phyloP scores from a whole-genome alignment of 2,329 filamentous ascomycete genomes.

The Alternaria tenuissima region DNA sequence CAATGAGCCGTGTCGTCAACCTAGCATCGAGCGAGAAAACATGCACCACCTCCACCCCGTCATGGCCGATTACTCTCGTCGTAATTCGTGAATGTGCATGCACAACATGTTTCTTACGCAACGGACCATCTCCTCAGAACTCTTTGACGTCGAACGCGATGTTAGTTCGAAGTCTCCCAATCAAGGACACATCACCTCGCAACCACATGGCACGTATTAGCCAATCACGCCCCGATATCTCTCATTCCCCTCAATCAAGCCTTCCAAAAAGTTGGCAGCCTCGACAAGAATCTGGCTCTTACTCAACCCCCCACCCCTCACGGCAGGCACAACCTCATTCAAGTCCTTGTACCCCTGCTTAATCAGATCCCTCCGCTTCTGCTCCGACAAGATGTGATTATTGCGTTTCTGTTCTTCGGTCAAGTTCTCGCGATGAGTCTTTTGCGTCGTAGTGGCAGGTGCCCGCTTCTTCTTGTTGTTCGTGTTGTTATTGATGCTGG shows the following conservation, averaged over 20 bases:
- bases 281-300: slow-evolving; percentile 82
- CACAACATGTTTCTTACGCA: neutral
- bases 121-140: no score
- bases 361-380: slow-evolving; percentile 83
- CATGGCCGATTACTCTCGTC: no score
- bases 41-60: no score
- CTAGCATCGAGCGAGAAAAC: no score
- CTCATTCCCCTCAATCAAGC: slow-evolving; percentile 72
- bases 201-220: neutral
- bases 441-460: slow-evolving; percentile 35
- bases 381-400: slow-evolving; percentile 88
- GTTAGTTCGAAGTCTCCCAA: no score
- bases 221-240: slow-evolving; percentile 17
- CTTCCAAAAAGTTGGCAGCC: slow-evolving; percentile 80
- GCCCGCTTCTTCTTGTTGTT: slow-evolving; percentile 43
- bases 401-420: slow-evolving; percentile 81
- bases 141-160: no score
- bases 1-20: no score
- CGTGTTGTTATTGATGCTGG: neutral
- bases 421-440: slow-evolving; percentile 63
- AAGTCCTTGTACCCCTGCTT: slow-evolving; percentile 84
- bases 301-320: slow-evolving; percentile 78
- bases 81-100: neutral
- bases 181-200: no score
- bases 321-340: slow-evolving; percentile 76